Evolutionary conservation across 352 stramenopile genomes (phyloP), one percentile per base, ranked within the genome.

Genomic region (Halophytophthora polymorphica): DNA sequence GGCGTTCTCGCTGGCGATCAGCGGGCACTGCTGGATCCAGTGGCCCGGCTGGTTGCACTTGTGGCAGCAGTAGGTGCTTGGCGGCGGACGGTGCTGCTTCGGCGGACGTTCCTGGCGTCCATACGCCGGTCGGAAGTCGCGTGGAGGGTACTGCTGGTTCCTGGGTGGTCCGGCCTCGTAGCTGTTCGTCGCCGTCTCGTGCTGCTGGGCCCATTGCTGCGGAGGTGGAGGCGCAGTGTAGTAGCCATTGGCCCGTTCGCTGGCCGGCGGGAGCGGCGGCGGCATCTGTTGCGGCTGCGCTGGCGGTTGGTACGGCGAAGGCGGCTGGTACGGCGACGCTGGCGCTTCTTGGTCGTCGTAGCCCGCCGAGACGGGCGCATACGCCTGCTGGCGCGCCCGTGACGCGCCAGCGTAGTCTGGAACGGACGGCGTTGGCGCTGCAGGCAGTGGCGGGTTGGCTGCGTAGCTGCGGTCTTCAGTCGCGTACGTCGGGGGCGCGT

Each of bases 21-120:
- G 61, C 7, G 77, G 64, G 44, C 81, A 93, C 14, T 89, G 59
- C 19, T 90, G 75, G 34, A 91, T 91, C 83, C 83, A 93, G 41
- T 93, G 83, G 3, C 83, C 83, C 19, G 78, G 76, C 35, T 79
- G 65, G 14, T 72, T 73, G 57, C 83, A 93, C 31, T 90, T 90
- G 52, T 87, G 80, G 38, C 83, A 93, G 43, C 79, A 68, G 25
- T 93, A 93, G 19, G 72, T 80, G 3, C 66, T 53, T 6, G 80
- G 83, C 2, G 80, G 80, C 2, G 65, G 64, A 2, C 64, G 46
- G n/a, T 66, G 50, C 41, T 50, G 63, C 36, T 68, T 69, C 15
- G 64, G 53, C 6, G 51, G 56, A 18, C 66, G 56, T 0, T 41
- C 41, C 28, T 56, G 46, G 5, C 61, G 40, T 21, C 51, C 25